Base-by-base conservation (phyloP, 192 early-diverging fungal genomes). In the Spinellus fusiger region DNA sequence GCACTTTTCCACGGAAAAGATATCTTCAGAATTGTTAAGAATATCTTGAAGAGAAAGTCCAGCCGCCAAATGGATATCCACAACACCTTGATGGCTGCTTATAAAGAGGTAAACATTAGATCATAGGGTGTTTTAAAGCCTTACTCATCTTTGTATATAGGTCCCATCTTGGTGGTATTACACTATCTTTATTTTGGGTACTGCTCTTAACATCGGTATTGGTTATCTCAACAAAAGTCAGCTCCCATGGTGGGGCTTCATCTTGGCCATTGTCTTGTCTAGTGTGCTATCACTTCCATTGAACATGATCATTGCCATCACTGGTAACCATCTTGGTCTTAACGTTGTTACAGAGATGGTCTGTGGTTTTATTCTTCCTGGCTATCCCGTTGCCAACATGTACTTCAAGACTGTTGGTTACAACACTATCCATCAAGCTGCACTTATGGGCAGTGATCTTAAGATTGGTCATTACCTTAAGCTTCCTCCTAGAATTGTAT, bases 151-250 rank as follows among this genome's bases (percentile, higher is more conserved):
- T 26, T 59, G 16, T 20, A 33, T 31, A 4, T 55, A 64, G 62
- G 84, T 88, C 0, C 90, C 90, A 27, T 56, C 62, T n/a, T 88
- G 84, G 83, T 88, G 86, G 88, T 92, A 90, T 54, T 62, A 75
- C 16, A 60, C 68, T 27, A 61, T 85, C 53, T 80, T 84, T 44
- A 54, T 80, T 23, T 56, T 59, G 12, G 80, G 75, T 62, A 70
- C 72, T 22, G 80, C 71, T 0, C 62, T 72, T 8, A 77, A 77
- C 50, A 74, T 80, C 34, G 66, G 59, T 48, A 50, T 75, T 3
- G 61, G 64, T 5, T 74, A 70, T 46, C 60, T 61, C 33, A 63
- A 70, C 34, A 52, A 62, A 13, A 59, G 49, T 54, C 35, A 33
- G 26, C 44, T 70, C 51, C 73, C 73, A 33, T 65, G 64, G 68